Conservation (phyloP, 1,284 basidiomycete species). For the Paramarasmius palmivorus region DNA sequence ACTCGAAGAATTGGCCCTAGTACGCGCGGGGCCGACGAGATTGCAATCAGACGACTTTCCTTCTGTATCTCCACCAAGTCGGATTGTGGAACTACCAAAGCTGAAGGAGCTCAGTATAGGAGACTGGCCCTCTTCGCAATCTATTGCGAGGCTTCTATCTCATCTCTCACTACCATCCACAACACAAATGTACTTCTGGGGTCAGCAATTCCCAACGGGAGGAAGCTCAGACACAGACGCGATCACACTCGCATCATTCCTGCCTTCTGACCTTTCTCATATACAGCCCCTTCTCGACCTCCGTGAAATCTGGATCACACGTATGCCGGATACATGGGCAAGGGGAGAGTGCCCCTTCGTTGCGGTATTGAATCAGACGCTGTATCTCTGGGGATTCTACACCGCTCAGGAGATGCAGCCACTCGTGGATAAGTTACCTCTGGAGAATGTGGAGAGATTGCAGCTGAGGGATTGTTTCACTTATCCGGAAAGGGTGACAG, state of each 20-base stretch:
- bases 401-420: neutral
- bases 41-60: conserved; percentile 8
- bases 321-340: conserved; percentile 3
- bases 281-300: neutral
- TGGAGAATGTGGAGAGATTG: neutral
- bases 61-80: neutral
- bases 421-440: neutral
- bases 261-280: neutral
- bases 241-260: neutral
- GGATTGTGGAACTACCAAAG: neutral
- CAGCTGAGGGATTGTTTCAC: conserved; percentile 5
- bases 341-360: neutral
- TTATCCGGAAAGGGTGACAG: conserved; percentile 2
- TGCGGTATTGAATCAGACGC: neutral
- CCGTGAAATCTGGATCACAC: neutral
- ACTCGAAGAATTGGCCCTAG: conserved; percentile 14
- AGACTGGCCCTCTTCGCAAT: conserved; percentile 8
- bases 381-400: conserved; percentile 3
- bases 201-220: neutral
- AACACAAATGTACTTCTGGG: conserved; percentile 15
- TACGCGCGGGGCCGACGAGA: conserved; percentile 16
- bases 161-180: conserved; percentile 8
- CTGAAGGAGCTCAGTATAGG: conserved; percentile 12
- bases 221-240: neutral
- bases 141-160: conserved; percentile 9